phyloP scores from a whole-genome alignment of 345 rosid genomes.

The Firmiana major region DNA sequence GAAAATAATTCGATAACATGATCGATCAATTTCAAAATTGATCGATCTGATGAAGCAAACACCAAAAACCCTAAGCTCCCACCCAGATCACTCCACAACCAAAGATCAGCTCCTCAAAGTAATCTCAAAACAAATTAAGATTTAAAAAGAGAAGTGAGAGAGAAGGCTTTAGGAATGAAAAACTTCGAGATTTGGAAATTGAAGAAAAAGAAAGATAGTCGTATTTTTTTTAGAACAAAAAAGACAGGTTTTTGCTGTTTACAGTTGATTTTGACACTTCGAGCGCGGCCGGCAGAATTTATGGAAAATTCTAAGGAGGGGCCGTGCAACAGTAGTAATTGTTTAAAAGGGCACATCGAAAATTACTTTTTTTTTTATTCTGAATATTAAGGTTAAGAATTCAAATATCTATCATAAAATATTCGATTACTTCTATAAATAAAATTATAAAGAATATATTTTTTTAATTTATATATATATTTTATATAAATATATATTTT shows the following conservation, averaged over 20 bases:
- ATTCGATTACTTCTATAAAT: too few species aligned
- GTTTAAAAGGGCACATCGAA: too few species aligned
- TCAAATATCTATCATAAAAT: too few species aligned
- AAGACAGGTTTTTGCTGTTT: not conserved
- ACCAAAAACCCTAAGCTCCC: not conserved
- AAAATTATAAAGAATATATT: too few species aligned
- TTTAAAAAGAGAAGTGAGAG: not conserved
- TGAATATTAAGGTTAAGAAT: too few species aligned
- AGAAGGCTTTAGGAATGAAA: not conserved
- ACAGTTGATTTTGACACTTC: not conserved
- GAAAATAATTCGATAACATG: slow-evolving; percentile 77
- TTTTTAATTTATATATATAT: too few species aligned
- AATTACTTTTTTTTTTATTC: too few species aligned
- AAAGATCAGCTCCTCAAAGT: not conserved
- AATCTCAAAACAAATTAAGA: not conserved
- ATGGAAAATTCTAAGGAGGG: too few species aligned
- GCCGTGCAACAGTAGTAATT: too few species aligned
- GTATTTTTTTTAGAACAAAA: too few species aligned
- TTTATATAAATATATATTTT: too few species aligned
- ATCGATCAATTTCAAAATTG: slow-evolving; percentile 17
- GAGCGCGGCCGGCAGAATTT: not conserved
- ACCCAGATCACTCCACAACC: slow-evolving; percentile 7
- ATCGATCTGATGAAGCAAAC: not conserved
- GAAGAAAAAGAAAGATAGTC: too few species aligned
- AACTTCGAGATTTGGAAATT: not conserved